phyloP scores from a whole-genome alignment of 257 asterid genomes.

The Henckelia pumila region DNA sequence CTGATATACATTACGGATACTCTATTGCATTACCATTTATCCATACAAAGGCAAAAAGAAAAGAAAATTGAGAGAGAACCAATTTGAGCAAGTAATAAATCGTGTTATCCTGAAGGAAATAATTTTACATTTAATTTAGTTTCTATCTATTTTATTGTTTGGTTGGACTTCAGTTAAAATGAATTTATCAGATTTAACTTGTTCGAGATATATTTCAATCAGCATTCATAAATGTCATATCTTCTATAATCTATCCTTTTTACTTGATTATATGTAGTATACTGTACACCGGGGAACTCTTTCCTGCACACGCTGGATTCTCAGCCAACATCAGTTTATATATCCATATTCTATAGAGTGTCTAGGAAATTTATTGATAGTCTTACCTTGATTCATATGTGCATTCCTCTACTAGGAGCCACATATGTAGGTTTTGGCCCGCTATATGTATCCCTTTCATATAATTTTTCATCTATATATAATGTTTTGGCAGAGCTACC shows the following conservation, averaged over 20 bases:
- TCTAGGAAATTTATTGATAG: neutral
- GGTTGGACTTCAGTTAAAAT: too few species aligned
- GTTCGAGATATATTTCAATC: neutral
- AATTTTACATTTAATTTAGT: too few species aligned
- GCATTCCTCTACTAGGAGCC: neutral
- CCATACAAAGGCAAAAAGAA: neutral
- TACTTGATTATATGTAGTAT: neutral
- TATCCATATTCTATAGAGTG: neutral
- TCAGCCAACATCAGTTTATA: slow-evolving; percentile 1
- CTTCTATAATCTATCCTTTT: neutral
- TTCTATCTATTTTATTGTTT: too few species aligned
- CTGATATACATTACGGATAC: slow-evolving; percentile 1
- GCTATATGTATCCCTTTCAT: neutral
- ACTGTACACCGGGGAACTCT: neutral
- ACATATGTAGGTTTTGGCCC: slow-evolving; percentile 15
- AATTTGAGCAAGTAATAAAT: too few species aligned
- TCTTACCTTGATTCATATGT: neutral
- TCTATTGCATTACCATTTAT: neutral
- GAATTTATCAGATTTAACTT: neutral
- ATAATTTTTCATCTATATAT: slow-evolving; percentile 16
- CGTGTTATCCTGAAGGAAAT: too few species aligned
- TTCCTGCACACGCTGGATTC: slow-evolving; percentile 3
- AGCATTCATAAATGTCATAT: neutral
- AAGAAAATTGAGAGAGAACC: neutral
- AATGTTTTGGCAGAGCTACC: slow-evolving; percentile 67